Conservation (phyloP, 495 filamentous ascomycete species). For the Xanthoparmelia taractica region DNA sequence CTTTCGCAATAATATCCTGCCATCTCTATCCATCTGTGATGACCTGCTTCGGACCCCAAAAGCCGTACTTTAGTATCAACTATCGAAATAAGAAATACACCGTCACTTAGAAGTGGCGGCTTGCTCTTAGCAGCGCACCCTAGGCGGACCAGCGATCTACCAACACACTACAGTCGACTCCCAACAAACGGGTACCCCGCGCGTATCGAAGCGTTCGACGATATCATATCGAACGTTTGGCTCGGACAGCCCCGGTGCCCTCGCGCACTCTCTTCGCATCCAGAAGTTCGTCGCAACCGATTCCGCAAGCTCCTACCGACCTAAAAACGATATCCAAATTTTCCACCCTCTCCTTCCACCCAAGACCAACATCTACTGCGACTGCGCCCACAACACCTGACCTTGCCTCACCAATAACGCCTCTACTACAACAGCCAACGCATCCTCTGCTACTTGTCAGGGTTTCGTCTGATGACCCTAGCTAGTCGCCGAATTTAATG, state of each 20-base stretch:
- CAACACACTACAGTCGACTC: slow-evolving; percentile 2
- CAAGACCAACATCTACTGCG: slow-evolving; percentile 12
- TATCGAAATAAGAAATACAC: slow-evolving; percentile 9
- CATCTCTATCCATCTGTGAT: slow-evolving; percentile 3
- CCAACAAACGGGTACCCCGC: slow-evolving; percentile 14
- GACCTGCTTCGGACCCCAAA: slow-evolving; percentile 1
- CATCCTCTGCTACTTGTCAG: slow-evolving; percentile 2
- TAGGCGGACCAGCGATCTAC: slow-evolving; percentile 12
- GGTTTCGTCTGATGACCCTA: background rate
- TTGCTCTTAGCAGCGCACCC: slow-evolving; percentile 9
- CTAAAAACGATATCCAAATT: background rate
- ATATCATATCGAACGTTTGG: background rate
- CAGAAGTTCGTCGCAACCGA: slow-evolving; percentile 3
- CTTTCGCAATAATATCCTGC: background rate
- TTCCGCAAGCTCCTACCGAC: background rate
- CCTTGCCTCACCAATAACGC: slow-evolving; percentile 5
- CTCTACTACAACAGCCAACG: slow-evolving; percentile 6
- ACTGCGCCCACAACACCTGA: slow-evolving; percentile 11
- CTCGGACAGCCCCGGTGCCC: slow-evolving; percentile 4
- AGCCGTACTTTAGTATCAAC: background rate
- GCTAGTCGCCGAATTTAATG: background rate
- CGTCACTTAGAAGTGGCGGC: slow-evolving; percentile 2
- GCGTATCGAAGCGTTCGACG: slow-evolving; percentile 6
- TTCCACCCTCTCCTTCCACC: background rate
- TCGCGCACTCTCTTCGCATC: background rate